Base-by-base conservation (phyloP, 306 rosid species). In the Hippophae tibetana region DNA sequence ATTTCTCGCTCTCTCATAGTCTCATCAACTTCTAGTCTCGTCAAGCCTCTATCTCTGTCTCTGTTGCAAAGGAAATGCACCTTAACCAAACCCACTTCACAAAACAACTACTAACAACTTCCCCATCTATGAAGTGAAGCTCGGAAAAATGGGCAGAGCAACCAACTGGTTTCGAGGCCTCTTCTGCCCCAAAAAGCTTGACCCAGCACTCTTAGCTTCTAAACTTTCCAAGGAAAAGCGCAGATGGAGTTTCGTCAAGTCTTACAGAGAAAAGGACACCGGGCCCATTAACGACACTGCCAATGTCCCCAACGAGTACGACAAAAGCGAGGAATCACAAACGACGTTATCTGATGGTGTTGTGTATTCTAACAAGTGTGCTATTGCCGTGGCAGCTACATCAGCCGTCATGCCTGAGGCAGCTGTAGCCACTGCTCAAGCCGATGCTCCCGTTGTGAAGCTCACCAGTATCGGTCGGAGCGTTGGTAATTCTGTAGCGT, bases 81-180 rank as follows among this genome's bases (percentile, higher is more conserved):
- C 18, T 18, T 18, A 18, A 18, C 18, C 18, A 18, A 18, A 18
- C 18, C 18, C 18, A 18, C 18, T 18, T 18, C 18, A 18, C 18
- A 18, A 18, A 18, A 18, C 18, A 18, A 18, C 18, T 18, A 18
- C 18, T 18, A 18, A 18, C 18, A 18, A 18, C 18, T 18, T 18
- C 18, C 18, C 18, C 18, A 18, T 18, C 18, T 18, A 18, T 18
- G 18, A 18, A 18, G 18, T 18, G 18, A 9, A 47, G 12, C 63
- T n/a, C 41, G 0, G 6, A 47, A 46, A 27, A 45, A 90, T 92
- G 97, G 95, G 92, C 10, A 89, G 72, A 69, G 93, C 95, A 25
- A 69, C 90, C 0, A 80, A 75, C 58, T 89, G 95, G 95, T 84
- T 89, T 47, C 86, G 95, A 27, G 76, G 73, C 25, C 70, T 89